phyloP scores from a whole-genome alignment of 1,284 basidiomycete genomes.

The Sporisorium iseilematis-ciliati region DNA sequence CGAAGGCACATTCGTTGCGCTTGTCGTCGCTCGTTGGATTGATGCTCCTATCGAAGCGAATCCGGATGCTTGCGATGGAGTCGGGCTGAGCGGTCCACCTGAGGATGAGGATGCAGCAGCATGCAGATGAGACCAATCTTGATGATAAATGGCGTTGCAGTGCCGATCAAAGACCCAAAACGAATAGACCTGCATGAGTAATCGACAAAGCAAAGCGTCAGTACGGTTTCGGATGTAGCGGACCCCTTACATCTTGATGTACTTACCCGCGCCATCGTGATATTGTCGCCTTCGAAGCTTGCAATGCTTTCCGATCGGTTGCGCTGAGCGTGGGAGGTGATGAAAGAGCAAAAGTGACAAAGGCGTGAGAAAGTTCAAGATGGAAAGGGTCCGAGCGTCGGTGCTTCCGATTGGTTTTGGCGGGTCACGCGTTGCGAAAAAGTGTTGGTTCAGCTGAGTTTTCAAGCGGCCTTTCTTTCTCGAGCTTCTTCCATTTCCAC shows the following conservation, averaged over 20 bases:
- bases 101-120: conserved; percentile 16
- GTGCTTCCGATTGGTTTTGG: background rate
- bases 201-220: background rate
- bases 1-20: conserved; percentile 8
- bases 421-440: conserved; percentile 1
- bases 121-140: conserved; percentile 66
- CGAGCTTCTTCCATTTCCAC: background rate
- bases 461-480: background rate
- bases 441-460: conserved; percentile 6
- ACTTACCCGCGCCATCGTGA: conserved; percentile 31
- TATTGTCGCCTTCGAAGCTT: background rate
- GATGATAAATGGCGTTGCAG: conserved; percentile 66
- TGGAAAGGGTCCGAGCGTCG: conserved; percentile 21
- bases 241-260: background rate
- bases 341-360: background rate
- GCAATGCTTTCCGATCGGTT: background rate
- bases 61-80: conserved; percentile 43
- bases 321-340: background rate
- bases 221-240: background rate
- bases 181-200: conserved; percentile 54
- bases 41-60: conserved; percentile 58
- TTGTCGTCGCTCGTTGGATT: conserved; percentile 49
- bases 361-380: background rate
- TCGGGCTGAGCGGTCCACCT: conserved; percentile 24
- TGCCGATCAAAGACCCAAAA: conserved; percentile 68